Conservation (phyloP, 2,329 filamentous ascomycete species). For the Leptographium radiaticola region DNA sequence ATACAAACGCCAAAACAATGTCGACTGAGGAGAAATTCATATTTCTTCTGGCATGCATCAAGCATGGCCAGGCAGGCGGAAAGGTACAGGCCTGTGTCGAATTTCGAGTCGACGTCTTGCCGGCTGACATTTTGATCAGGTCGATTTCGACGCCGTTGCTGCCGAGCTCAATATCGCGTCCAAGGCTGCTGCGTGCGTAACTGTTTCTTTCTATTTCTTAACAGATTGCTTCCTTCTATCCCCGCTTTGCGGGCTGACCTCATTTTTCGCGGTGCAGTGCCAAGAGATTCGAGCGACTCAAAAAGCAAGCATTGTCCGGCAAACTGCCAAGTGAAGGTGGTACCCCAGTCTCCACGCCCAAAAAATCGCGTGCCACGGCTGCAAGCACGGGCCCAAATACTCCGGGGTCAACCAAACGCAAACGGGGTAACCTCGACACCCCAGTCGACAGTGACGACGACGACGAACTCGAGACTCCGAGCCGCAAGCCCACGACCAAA, state of each 20-base stretch:
- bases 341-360: background rate
- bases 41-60: slow-evolving; percentile 55
- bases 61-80: slow-evolving; percentile 40
- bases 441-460: background rate
- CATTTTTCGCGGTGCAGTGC: slow-evolving; percentile 28
- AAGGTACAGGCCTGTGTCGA: slow-evolving; percentile 27
- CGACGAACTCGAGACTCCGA: background rate
- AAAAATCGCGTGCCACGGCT: background rate
- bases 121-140: slow-evolving; percentile 24
- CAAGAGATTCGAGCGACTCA: slow-evolving; percentile 54
- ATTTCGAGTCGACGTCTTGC: background rate
- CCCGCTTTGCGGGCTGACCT: background rate
- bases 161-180: slow-evolving; percentile 47
- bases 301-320: slow-evolving; percentile 3
- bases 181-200: slow-evolving; percentile 57
- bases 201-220: background rate
- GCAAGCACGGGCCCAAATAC: background rate
- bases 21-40: slow-evolving; percentile 37
- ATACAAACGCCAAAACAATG: background rate
- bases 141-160: slow-evolving; percentile 54
- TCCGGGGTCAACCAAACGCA: slow-evolving; percentile 16
- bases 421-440: slow-evolving; percentile 4
- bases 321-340: background rate
- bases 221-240: background rate
- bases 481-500: background rate